These are phyloP conservation scores for Cutaneotrichosporon sp. DNA, from an alignment of 1,284 basidiomycete species.

Conservation along the genomic window DNA sequence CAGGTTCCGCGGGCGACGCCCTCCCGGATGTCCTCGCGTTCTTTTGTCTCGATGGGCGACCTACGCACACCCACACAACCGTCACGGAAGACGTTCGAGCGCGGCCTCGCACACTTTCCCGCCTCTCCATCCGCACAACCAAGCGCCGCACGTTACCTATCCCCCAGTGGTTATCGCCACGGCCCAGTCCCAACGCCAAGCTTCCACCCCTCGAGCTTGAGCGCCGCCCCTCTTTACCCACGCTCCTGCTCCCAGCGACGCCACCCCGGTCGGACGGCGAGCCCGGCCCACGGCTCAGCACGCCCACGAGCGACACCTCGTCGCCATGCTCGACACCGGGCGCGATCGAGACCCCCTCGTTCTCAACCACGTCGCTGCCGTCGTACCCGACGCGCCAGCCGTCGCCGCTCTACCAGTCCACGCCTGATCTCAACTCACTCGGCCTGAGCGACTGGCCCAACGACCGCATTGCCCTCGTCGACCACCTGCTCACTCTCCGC, in stretches of 20 bases:
- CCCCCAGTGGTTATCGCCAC: conserved; percentile 34
- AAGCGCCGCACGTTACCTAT: conserved; percentile 24
- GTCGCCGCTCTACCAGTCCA: conserved; percentile 1
- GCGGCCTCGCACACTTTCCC: conserved; percentile 20
- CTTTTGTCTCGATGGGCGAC: conserved; percentile 22
- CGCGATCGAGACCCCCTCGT: not conserved
- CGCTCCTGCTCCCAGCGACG: conserved; percentile 1
- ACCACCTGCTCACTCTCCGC: conserved; percentile 33
- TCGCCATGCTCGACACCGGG: conserved; percentile 10
- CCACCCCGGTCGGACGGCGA: not conserved
- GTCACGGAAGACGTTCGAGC: not conserved
- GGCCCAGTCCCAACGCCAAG: conserved; percentile 9
- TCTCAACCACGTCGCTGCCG: not conserved
- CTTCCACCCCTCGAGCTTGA: conserved; percentile 20
- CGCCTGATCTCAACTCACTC: conserved; percentile 11
- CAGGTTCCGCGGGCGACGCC: not conserved
- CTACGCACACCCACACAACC: not conserved
- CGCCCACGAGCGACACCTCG: conserved; percentile 5
- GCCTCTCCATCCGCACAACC: conserved; percentile 12
- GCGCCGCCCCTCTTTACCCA: conserved; percentile 38
- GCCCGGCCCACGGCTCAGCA: not conserved
- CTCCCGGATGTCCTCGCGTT: conserved; percentile 10
- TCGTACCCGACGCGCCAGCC: conserved; percentile 1
- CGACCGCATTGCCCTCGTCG: conserved; percentile 24
- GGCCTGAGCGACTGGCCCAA: conserved; percentile 4